A percentile compares a stretch with the other conserved stretches of the same genome.
phyloP scores from a whole-genome alignment of 352 stramenopile species.

The Phytopythium kandeliae region DNA sequence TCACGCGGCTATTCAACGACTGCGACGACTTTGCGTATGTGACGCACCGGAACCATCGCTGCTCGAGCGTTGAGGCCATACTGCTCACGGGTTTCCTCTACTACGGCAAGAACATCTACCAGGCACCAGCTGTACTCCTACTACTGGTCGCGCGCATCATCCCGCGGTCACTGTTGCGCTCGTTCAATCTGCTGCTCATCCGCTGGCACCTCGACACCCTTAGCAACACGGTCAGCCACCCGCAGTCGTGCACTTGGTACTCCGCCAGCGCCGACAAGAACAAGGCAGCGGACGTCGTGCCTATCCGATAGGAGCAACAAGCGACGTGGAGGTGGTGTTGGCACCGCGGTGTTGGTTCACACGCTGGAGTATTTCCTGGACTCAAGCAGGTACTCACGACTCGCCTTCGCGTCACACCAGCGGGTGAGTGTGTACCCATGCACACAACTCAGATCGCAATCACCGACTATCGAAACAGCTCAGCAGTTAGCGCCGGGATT shows the following conservation, averaged over 20 bases:
- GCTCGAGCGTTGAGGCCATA: conserved; percentile 13
- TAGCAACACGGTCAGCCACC: conserved; percentile 1
- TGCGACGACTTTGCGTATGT: conserved; percentile 20
- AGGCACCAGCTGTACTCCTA: conserved; percentile 12
- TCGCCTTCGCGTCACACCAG: too few relatives aligned
- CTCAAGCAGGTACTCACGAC: too few relatives aligned
- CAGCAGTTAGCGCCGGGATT: too few relatives aligned
- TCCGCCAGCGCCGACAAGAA: conserved; percentile 5
- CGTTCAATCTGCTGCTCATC: conserved; percentile 21
- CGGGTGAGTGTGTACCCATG: too few relatives aligned
- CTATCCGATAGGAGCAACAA: conserved; percentile 1
- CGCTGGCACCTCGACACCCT: conserved; percentile 9
- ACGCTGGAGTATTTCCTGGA: too few relatives aligned
- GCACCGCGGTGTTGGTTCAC: too few relatives aligned
- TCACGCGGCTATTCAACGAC: conserved; percentile 16
- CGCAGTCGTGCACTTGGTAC: conserved; percentile 7
- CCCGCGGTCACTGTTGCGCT: conserved; percentile 16
- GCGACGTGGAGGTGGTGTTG: too few relatives aligned
- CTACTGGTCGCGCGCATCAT: conserved; percentile 19
- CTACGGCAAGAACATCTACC: conserved; percentile 18
- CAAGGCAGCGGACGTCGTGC: background rate
- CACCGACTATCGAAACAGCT: too few relatives aligned
- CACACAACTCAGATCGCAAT: too few relatives aligned
- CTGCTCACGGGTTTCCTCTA: conserved; percentile 17
- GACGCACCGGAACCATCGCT: conserved; percentile 7